Base-by-base conservation (phyloP, 1,139 yeast genomes). In the Protomyces macrosporus region DNA sequence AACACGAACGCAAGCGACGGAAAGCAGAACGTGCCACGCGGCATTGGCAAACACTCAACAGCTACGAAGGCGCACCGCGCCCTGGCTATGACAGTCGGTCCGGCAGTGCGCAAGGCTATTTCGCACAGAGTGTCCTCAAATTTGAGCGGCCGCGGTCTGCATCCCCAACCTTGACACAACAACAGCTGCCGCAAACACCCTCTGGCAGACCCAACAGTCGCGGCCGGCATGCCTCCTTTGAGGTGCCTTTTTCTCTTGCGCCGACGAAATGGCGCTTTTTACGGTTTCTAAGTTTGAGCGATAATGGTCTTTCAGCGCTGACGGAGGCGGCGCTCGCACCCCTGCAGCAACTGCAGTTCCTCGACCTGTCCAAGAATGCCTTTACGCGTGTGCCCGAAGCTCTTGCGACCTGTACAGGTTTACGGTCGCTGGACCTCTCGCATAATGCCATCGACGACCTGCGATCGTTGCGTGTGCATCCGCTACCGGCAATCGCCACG, bases 281-380 rank as follows among this genome's bases (percentile, higher is more conserved):
- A 56, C 82, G 82, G 65, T 87, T 84, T 72, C 75, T 85, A 54
- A 82, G 86, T 1, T 77, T 85, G 6, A 73, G 83, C 0, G 87
- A 84, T 64, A 81, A 85, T 52, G 81, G 82, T 35, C 80, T 85
- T 30, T 73, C 79, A 0, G 70, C 75, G 6, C 77, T 85, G 30
- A 79, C 81, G 16, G 71, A 77, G 6, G 76, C 75, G 66, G 74
- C 81, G 16, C 83, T 85, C 70, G 78, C 78, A 65, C 82, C 84
- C 1, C 74, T 85, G 40, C 68, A 72, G 14, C 80, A 81, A 65
- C 74, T 85, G 34, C 82, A 83, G 12, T 83, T 84, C 60, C 76
- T 85, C 60, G 86, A 85, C 69, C 73, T 85, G 52, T 83, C 88
- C 1, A 78, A 79, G 65, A 85, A 85, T 69, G 72, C 79, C 48